A percentile compares a stretch with the other conserved stretches of the same genome.
Evolutionary conservation across 768 basidiomycete species (phyloP).

Genomic region (Sarcodon sp.): DNA sequence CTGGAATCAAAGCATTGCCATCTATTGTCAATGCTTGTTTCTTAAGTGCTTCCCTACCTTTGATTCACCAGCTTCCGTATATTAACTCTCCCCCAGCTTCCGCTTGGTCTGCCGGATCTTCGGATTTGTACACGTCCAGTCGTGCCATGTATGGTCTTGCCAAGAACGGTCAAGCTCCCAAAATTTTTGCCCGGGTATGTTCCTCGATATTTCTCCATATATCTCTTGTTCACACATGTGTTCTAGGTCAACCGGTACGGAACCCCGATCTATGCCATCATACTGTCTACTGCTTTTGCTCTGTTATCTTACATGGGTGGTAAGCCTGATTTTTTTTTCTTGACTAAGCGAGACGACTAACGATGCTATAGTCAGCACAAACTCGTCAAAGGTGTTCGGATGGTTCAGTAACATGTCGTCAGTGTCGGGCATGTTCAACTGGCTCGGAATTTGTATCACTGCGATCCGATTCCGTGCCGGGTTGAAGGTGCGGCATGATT

Average conservation of each 20-base stretch:
- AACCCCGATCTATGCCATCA: constrained; percentile 19
- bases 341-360: neutral
- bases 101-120: constrained; percentile 86
- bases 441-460: constrained; percentile 30
- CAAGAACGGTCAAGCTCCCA: constrained; percentile 37
- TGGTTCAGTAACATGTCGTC: constrained; percentile 25
- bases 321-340: constrained; percentile 8
- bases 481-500: constrained; percentile 22
- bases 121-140: constrained; percentile 83
- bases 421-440: constrained; percentile 30
- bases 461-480: constrained; percentile 36
- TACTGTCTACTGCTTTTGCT: constrained; percentile 14
- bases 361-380: neutral
- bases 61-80: neutral
- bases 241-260: neutral
- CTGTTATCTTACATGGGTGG: constrained; percentile 28
- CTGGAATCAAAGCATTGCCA: constrained; percentile 82
- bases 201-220: constrained; percentile 30
- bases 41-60: neutral
- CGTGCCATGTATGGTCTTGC: constrained; percentile 65
- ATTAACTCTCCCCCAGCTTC: constrained; percentile 81
- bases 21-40: constrained; percentile 36
- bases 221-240: constrained; percentile 2
- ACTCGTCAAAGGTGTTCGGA: constrained; percentile 19
- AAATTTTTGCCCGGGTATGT: constrained; percentile 32